Evolutionary conservation across 495 filamentous ascomycete species (phyloP).

Genomic region (Lasiosphaeria hispida): DNA sequence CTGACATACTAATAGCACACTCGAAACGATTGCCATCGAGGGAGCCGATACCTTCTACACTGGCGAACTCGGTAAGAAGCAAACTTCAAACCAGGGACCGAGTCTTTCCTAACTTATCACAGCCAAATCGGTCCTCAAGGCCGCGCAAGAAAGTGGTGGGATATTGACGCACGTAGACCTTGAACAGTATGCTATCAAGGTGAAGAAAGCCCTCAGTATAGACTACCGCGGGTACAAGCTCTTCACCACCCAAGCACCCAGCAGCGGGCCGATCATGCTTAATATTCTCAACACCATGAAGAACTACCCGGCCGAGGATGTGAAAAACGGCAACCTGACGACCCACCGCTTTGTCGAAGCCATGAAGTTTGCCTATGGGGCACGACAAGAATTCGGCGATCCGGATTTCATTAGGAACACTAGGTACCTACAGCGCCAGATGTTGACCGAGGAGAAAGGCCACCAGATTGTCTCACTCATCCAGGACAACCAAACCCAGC

Average conservation of each 20-base stretch:
- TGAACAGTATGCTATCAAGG: conserved; percentile 60
- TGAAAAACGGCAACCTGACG: conserved; percentile 42
- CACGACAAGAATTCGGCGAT: conserved; percentile 68
- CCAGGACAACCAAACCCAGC: conserved; percentile 62
- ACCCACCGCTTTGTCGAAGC: conserved; percentile 83
- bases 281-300: conserved; percentile 75
- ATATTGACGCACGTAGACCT: conserved; percentile 83
- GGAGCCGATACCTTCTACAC: conserved; percentile 76
- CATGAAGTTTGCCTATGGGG: conserved; percentile 83
- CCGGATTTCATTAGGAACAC: conserved; percentile 66
- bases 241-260: conserved; percentile 66
- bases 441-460: conserved; percentile 62
- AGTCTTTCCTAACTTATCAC: conserved; percentile 26
- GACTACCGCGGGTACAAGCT: conserved; percentile 70
- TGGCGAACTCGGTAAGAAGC: conserved; percentile 51
- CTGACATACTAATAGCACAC: conserved; percentile 43
- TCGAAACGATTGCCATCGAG: conserved; percentile 67
- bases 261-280: conserved; percentile 68
- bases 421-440: conserved; percentile 43
- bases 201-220: conserved; percentile 61
- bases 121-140: conserved; percentile 69
- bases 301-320: conserved; percentile 55
- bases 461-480: conserved; percentile 62
- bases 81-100: not conserved
- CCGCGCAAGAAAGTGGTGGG: conserved; percentile 63